Base-by-base conservation (phyloP, 2,329 filamentous ascomycete species). In the Pestalotiopsis sp. region DNA sequence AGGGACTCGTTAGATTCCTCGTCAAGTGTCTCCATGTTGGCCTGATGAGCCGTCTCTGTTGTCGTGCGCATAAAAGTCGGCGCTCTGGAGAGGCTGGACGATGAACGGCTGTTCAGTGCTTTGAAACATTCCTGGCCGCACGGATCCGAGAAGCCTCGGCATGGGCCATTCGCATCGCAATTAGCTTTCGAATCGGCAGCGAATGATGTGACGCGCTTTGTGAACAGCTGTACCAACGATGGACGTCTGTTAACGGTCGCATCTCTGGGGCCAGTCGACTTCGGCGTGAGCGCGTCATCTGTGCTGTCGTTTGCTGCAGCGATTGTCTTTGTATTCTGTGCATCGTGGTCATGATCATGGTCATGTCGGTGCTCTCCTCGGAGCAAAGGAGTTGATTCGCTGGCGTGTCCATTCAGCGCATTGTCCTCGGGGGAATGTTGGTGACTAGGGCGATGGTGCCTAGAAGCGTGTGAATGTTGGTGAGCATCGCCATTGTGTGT, bases 61-160 rank as follows among this genome's bases (percentile, higher is more conserved):
- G 81, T 81, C 9, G 82, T 83, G n/a, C 83, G 81, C 5, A 85
- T 74, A 36, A 83, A 72, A 3, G 81, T 78, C 4, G 79, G 73
- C 7, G 78, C 76, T 31, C 82, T 80, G 4, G 80, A 75, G 6
- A 67, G 31, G 38, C 76, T 70, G 36, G 77, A 72, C 3, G 77
- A 73, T 25, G 80, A 71, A 25, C 84, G 82, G 38, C 76, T 80
- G 72, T 74, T 80, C 3, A 90, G 57, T 70, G 90, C 87, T 72
- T 89, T 90, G 78, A 89, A 90, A 77, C 89, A 91, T 75, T 89
- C 88, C 75, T 90, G 88, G 1, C 89, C 89, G 71, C 89, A 91
- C 0, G 89, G 89, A 72, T 91, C 90, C 1, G 88, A 84, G 75
- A 89, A 92, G 68, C 90, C 90, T 73, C 83, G 91, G 75, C 89